phyloP scores from a whole-genome alignment of 805 yeast genomes.

The Pichia thaimueangensis region DNA sequence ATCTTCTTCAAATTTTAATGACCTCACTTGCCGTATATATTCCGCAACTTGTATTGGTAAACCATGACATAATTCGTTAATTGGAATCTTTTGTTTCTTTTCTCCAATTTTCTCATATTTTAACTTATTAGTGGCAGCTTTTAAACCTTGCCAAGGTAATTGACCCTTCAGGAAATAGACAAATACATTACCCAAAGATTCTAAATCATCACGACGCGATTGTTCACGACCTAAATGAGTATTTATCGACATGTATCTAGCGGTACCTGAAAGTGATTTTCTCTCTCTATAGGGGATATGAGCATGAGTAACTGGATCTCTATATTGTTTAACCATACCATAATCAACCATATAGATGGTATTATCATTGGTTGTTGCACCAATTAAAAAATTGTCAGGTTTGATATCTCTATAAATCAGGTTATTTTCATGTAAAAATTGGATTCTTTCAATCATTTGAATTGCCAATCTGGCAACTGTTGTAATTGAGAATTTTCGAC shows the following conservation, averaged over 20 bases:
- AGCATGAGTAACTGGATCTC: constrained; percentile 73
- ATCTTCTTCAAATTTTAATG: constrained; percentile 68
- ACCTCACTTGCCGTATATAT: constrained; percentile 62
- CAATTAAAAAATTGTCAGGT: constrained; percentile 77
- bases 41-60: constrained; percentile 71
- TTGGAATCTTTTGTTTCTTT: constrained; percentile 64
- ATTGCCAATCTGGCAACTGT: constrained; percentile 70
- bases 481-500: constrained; percentile 61
- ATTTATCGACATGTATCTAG: constrained; percentile 81
- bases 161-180: constrained; percentile 73
- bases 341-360: constrained; percentile 70
- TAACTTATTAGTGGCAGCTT: constrained; percentile 78
- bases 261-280: constrained; percentile 77
- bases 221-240: constrained; percentile 86
- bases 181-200: constrained; percentile 76
- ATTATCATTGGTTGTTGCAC: constrained; percentile 49
- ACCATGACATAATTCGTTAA: constrained; percentile 53
- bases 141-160: constrained; percentile 86
- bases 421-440: constrained; percentile 70
- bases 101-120: constrained; percentile 82
- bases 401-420: constrained; percentile 76
- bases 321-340: constrained; percentile 82
- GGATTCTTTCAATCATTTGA: constrained; percentile 70
- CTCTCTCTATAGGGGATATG: constrained; percentile 80
- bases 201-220: constrained; percentile 76